Conservation (phyloP, 2,329 filamentous ascomycete species). For the Podosphaera fusca region DNA sequence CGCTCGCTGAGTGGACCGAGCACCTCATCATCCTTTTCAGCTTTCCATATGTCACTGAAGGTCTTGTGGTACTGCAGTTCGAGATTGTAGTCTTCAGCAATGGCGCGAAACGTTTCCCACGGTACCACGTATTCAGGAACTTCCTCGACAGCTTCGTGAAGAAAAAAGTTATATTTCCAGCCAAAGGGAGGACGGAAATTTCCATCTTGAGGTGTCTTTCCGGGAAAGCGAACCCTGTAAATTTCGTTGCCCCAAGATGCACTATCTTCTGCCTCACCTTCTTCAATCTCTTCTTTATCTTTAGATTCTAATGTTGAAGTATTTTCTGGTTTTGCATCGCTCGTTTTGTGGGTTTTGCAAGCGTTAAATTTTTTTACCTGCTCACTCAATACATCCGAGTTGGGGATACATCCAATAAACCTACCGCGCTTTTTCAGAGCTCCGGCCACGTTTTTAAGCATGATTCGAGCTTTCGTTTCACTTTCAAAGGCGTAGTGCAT, state of each 20-base stretch:
- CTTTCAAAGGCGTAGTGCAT: conserved; percentile 97
- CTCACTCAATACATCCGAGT: conserved; percentile 70
- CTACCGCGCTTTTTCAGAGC: conserved; percentile 80
- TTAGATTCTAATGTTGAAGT: conserved; percentile 12
- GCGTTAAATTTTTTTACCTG: conserved; percentile 60
- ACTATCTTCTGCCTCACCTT: conserved; percentile 36
- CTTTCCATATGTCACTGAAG: conserved; percentile 77
- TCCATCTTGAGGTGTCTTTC: conserved; percentile 61
- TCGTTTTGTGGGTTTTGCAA: conserved; percentile 21
- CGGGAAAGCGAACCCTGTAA: conserved; percentile 75
- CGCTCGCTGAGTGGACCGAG: conserved; percentile 71
- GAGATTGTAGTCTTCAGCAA: conserved; percentile 91
- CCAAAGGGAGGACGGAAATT: conserved; percentile 86
- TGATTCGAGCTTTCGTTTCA: conserved; percentile 69
- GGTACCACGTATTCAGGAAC: conserved; percentile 95
- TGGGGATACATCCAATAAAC: conserved; percentile 91
- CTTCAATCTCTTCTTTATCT: conserved; percentile 26
- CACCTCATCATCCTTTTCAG: conserved; percentile 66
- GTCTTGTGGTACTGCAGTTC: conserved; percentile 85
- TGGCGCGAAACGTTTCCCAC: conserved; percentile 87
- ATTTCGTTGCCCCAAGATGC: conserved; percentile 86
- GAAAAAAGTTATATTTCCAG: conserved; percentile 95
- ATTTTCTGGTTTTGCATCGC: conserved; percentile 11
- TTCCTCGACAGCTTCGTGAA: conserved; percentile 87
- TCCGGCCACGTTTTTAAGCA: conserved; percentile 83